These are phyloP conservation scores for Fusarium zealandicum DNA, from an alignment of 2,329 filamentous ascomycete genomes.

Conservation along the genomic window DNA sequence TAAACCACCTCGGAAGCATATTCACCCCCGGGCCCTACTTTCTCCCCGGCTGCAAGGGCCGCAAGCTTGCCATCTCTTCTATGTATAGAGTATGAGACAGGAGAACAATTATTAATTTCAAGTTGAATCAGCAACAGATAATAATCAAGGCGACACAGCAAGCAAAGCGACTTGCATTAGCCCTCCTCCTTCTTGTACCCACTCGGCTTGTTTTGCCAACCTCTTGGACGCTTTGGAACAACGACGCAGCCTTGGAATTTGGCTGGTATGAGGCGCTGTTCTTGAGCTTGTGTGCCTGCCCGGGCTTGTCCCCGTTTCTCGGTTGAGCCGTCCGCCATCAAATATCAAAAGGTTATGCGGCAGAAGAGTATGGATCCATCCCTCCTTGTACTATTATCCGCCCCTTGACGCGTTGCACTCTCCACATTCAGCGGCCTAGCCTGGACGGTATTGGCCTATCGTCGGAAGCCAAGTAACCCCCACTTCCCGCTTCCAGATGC, in stretches of 20 bases:
- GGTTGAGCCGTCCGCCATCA: constrained; percentile 25
- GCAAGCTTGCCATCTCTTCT: constrained; percentile 20
- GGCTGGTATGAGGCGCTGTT: background rate
- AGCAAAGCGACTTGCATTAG: background rate
- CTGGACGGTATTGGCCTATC: constrained; percentile 11
- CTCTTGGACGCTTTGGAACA: constrained; percentile 2
- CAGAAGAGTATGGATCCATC: constrained; percentile 29
- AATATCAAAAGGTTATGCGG: constrained; percentile 4
- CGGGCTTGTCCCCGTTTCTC: constrained; percentile 21
- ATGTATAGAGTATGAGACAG: background rate
- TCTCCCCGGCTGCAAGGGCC: constrained; percentile 9
- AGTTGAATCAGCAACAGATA: constrained; percentile 1
- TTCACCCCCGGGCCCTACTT: background rate
- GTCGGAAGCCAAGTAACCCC: constrained; percentile 21
- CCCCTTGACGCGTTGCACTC: constrained; percentile 36
- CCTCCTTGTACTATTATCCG: constrained; percentile 7
- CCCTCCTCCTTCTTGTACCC: background rate
- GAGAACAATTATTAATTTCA: constrained; percentile 9
- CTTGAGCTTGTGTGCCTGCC: constrained; percentile 2
- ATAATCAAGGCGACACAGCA: constrained; percentile 9
- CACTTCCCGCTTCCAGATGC: constrained; percentile 28
- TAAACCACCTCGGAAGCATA: no score
- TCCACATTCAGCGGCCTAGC: constrained; percentile 26
- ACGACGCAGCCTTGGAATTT: background rate
- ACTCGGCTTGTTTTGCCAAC: background rate